Evolutionary conservation across 1,284 basidiomycete genomes (phyloP).

Genomic region (Melampsora larici-populina): DNA sequence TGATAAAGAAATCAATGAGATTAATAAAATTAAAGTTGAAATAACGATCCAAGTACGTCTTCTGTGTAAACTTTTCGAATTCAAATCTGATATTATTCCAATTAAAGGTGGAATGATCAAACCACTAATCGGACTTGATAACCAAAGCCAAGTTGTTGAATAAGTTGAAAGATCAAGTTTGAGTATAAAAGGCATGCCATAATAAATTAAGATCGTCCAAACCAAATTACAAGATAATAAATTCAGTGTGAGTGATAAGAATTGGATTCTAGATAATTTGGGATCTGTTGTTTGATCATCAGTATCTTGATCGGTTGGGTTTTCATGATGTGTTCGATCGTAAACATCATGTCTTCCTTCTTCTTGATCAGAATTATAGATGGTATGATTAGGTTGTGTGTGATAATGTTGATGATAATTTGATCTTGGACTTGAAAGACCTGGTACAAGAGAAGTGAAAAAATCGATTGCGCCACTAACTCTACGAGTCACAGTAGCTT

Average conservation of each 20-base stretch:
- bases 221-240: conserved; percentile 15
- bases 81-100: conserved; percentile 9
- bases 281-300: not conserved
- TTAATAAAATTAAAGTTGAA: not conserved
- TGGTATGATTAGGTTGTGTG: not conserved
- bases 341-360: not conserved
- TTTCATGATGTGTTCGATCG: not conserved
- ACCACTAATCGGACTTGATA: conserved; percentile 10
- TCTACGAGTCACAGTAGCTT: not conserved
- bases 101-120: conserved; percentile 19
- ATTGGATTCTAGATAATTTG: not conserved
- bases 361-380: not conserved
- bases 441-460: not conserved
- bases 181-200: conserved; percentile 28
- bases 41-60: not conserved
- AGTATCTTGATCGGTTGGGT: not conserved
- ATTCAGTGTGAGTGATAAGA: not conserved
- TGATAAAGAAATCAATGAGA: conserved; percentile 19
- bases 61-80: not conserved
- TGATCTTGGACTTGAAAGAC: conserved; percentile 5
- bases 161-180: not conserved
- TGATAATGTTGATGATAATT: not conserved
- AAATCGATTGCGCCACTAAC: conserved; percentile 1
- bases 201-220: conserved; percentile 13
- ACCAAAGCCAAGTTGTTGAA: conserved; percentile 9